phyloP scores from a whole-genome alignment of 1,139 yeast genomes.

The Pichia sp. region DNA sequence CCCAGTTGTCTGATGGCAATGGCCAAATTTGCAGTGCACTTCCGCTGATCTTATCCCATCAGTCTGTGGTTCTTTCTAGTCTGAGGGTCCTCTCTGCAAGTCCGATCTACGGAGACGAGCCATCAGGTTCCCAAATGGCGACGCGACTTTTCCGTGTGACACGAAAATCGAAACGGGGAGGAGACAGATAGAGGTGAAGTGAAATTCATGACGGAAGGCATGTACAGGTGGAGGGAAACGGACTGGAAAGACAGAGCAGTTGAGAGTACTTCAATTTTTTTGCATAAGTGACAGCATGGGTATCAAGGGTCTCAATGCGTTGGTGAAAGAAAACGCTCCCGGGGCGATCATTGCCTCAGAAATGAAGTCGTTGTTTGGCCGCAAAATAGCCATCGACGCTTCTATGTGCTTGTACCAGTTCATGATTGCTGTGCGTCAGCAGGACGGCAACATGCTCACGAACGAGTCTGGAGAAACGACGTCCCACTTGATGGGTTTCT shows the following conservation, averaged over 20 bases:
- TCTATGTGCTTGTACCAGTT: conserved; percentile 95
- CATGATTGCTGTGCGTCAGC: conserved; percentile 91
- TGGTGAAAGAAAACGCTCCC: conserved; percentile 88
- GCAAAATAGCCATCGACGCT: conserved; percentile 85
- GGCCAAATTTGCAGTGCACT: no score
- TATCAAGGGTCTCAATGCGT: conserved; percentile 65
- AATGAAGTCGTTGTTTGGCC: conserved; percentile 80
- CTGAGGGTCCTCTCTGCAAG: no score
- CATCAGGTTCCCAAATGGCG: not conserved
- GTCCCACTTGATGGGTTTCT: conserved; percentile 92
- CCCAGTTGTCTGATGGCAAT: no score
- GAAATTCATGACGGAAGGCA: not conserved
- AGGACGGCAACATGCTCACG: conserved; percentile 91
- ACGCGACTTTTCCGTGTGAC: not conserved
- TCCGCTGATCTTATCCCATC: no score
- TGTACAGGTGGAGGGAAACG: not conserved
- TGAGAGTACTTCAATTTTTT: no score
- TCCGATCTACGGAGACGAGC: no score
- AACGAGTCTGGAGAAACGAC: conserved; percentile 91
- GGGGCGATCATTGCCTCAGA: conserved; percentile 72
- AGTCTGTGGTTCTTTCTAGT: no score
- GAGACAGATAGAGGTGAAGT: not conserved
- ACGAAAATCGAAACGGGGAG: not conserved
- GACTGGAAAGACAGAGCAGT: no score
- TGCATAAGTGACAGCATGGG: conserved; percentile 71